These are phyloP conservation scores for Diutina neorugosa DNA, from an alignment of 1,139 yeast species.

Conservation along the genomic window DNA sequence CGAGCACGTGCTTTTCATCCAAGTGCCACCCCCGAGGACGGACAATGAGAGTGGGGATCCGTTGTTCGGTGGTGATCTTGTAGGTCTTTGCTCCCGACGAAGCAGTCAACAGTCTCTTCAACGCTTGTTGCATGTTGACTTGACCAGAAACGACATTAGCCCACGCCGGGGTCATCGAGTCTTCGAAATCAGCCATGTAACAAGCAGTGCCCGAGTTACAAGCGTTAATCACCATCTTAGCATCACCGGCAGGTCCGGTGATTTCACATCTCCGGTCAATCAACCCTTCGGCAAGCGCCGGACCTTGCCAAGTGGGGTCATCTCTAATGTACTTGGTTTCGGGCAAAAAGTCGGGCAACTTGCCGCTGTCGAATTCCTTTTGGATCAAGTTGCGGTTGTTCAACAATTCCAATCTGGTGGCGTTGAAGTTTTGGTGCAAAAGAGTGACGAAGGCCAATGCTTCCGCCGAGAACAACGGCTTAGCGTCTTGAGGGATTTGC, in stretches of 20 bases:
- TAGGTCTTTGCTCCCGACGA: slow-evolving; percentile 49
- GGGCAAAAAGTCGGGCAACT: slow-evolving; percentile 60
- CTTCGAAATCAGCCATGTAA: slow-evolving; percentile 93
- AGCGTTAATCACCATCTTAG: slow-evolving; percentile 92
- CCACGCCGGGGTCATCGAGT: slow-evolving; percentile 96
- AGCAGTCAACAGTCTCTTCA: slow-evolving; percentile 52
- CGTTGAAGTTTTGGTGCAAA: slow-evolving; percentile 60
- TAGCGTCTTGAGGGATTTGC: slow-evolving; percentile 45
- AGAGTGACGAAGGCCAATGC: slow-evolving; percentile 66
- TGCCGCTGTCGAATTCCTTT: slow-evolving; percentile 51
- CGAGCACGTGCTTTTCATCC: slow-evolving; percentile 57
- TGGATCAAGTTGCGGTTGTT: slow-evolving; percentile 50
- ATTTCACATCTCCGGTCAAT: slow-evolving; percentile 74
- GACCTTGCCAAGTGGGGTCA: slow-evolving; percentile 71
- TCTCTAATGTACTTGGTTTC: slow-evolving; percentile 62
- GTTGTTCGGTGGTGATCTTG: slow-evolving; percentile 42
- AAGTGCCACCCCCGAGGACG: slow-evolving; percentile 87
- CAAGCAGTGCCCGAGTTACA: slow-evolving; percentile 82
- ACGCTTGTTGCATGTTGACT: slow-evolving; percentile 82
- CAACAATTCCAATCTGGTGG: slow-evolving; percentile 46
- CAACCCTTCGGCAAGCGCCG: slow-evolving; percentile 63
- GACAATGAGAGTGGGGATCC: slow-evolving; percentile 65
- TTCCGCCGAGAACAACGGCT: slow-evolving; percentile 53
- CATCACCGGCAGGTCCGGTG: slow-evolving; percentile 73
- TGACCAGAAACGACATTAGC: slow-evolving; percentile 78